Conservation (phyloP, 2,329 filamentous ascomycete genomes). For the Colletotrichum melonis region DNA sequence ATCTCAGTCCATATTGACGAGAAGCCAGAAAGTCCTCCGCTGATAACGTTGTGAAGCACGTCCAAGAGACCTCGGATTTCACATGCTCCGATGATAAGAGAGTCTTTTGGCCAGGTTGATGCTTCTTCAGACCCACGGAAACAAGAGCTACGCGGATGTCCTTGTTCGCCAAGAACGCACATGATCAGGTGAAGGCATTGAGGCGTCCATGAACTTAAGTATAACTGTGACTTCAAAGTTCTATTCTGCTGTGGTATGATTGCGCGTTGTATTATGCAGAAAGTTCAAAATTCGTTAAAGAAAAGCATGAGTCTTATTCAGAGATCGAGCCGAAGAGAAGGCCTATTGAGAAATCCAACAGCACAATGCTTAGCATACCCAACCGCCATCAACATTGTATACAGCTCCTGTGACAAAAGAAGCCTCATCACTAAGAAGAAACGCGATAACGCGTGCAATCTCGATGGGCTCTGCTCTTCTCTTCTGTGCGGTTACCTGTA, state of each 20-base stretch:
- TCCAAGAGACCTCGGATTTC: too few relatives aligned
- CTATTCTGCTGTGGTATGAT: not conserved
- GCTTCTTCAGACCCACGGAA: too few relatives aligned
- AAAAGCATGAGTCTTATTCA: not conserved
- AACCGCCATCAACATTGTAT: constrained; percentile 42
- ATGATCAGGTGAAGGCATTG: too few relatives aligned
- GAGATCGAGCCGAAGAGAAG: not conserved
- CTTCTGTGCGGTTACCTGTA: constrained; percentile 35
- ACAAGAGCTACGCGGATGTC: too few relatives aligned
- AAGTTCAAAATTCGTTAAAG: not conserved
- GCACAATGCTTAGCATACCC: constrained; percentile 12
- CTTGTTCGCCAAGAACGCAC: too few relatives aligned
- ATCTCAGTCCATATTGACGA: too few relatives aligned
- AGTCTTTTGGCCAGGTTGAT: too few relatives aligned
- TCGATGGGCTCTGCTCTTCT: constrained; percentile 41
- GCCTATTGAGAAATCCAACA: not conserved
- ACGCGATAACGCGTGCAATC: constrained; percentile 42
- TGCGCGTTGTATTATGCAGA: not conserved
- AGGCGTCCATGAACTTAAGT: accelerated
- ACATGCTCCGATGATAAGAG: too few relatives aligned
- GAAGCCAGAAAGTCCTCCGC: too few relatives aligned
- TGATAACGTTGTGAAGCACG: too few relatives aligned
- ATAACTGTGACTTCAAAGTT: not conserved
- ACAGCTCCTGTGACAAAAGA: constrained; percentile 42
- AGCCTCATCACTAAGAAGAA: constrained; percentile 43